Evolutionary conservation across 371 early-diverging fungal species (phyloP), one percentile per base, ranked within the genome.

Genomic region (Syncephalastrum racemosum): DNA sequence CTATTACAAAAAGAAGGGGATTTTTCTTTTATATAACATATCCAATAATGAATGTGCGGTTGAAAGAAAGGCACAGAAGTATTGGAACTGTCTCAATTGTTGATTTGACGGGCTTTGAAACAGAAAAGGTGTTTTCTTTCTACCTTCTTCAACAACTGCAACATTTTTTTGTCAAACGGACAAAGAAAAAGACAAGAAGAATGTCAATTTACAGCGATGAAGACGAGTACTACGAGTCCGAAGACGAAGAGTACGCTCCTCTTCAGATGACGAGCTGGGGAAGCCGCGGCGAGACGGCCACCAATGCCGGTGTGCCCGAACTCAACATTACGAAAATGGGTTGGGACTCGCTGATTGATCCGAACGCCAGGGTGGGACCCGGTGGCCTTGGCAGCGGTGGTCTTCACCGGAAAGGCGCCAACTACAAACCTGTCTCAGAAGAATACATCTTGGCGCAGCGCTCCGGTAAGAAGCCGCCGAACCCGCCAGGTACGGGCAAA

Each of bases 361-460:
- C 76, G 7, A 68, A 56, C 22, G 63, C 68, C 41, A 71, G 74
- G 47, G 18, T 76, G 1, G 65, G 63, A 25, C 54, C 70, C 5
- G 63, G 60, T 46, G 76, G 74, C 47, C 23, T 79, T 18, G 80
- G 80, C 22, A 61, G 68, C 39, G 80, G 80, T 16, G 69, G 70
- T 39, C 59, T 79, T n/a, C 76, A 79, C 52, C 66, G 80, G 42
- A 61, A 62, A 49, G 80, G 80, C 36, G 59, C 27, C 0, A 79
- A 79, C 31, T 79, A 68, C 16, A 68, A 62, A 8, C 80, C 80
- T n/a, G 65, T 79, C 10, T 74, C 73, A 22, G 80, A 79, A 44
- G 57, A 66, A 19, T 27, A 24, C 14, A 79, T 79, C 57, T 39
- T 79, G 19, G 62, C 70, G 14, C 70, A 68, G 62, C 68, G 80